phyloP scores from a whole-genome alignment of 2,329 filamentous ascomycete species.

The Phialemoniopsis sp. region DNA sequence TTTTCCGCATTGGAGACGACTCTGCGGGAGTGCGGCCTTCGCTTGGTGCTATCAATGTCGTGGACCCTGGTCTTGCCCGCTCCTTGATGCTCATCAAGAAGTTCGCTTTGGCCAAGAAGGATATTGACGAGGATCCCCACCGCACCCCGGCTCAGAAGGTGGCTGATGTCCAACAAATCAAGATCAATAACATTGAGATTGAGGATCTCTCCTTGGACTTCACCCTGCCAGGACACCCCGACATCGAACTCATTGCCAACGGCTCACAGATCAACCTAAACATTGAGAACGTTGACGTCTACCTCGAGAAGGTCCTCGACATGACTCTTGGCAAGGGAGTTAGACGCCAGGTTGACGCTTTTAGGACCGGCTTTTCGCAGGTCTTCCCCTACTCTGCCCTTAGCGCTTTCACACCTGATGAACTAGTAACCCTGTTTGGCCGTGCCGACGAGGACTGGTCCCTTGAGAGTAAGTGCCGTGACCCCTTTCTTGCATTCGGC shows the following conservation, averaged over 20 bases:
- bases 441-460: constrained; percentile 94
- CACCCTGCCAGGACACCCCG: constrained; percentile 84
- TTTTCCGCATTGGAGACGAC: constrained; percentile 87
- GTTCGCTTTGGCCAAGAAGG: constrained; percentile 78
- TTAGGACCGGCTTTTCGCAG: constrained; percentile 85
- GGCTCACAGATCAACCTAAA: constrained; percentile 74
- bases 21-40: constrained; percentile 69
- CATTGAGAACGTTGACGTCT: constrained; percentile 86
- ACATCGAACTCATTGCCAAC: constrained; percentile 74
- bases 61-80: constrained; percentile 80
- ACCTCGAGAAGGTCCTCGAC: constrained; percentile 86
- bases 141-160: constrained; percentile 69
- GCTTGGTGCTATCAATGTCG: constrained; percentile 81
- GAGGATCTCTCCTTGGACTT: constrained; percentile 93
- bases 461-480: constrained; percentile 72
- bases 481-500: neutral
- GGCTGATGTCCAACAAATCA: constrained; percentile 62
- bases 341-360: constrained; percentile 83
- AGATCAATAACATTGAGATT: constrained; percentile 70
- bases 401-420: constrained; percentile 89
- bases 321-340: constrained; percentile 89
- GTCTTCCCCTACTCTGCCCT: constrained; percentile 95
- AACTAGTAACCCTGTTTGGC: constrained; percentile 92
- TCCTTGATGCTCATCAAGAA: constrained; percentile 85
- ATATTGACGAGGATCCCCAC: constrained; percentile 65